Conservation (phyloP, 2,329 filamentous ascomycete genomes). For the Monilinia fructigena region DNA sequence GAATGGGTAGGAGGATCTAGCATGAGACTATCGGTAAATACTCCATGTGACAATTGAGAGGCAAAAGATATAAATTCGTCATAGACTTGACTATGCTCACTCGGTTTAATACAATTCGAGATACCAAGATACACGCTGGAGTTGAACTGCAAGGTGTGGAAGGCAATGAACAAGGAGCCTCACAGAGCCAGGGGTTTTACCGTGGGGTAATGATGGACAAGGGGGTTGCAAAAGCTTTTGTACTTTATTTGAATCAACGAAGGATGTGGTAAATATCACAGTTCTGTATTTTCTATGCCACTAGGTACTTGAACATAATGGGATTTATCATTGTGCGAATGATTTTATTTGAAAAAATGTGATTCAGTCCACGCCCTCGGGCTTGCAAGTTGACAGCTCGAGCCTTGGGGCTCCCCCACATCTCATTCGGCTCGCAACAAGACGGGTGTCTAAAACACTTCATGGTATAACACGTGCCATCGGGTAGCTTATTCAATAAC, state of each 20-base stretch:
- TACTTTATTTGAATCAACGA: background rate
- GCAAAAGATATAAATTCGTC: background rate
- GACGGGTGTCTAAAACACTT: background rate
- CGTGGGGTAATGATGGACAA: background rate
- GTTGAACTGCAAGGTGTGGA: background rate
- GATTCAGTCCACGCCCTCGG: background rate
- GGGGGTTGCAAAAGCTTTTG: background rate
- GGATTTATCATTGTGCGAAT: background rate
- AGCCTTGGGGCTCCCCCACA: background rate
- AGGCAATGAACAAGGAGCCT: background rate
- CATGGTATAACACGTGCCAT: background rate
- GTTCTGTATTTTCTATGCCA: background rate
- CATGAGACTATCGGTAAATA: constrained; percentile 10
- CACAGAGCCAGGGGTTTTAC: background rate
- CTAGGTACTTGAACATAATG: background rate
- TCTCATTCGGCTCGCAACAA: background rate
- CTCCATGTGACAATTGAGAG: background rate
- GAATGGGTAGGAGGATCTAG: constrained; percentile 10
- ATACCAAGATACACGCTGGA: background rate
- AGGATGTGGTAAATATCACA: background rate
- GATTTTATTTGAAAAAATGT: background rate
- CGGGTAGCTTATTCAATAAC: background rate
- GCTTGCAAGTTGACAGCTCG: background rate
- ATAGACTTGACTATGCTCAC: background rate
- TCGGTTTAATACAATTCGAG: background rate